Evolutionary conservation across 164 flowering plant species (phyloP), one percentile per base, ranked within the genome.

Genomic region (Nelumbo lutea): DNA sequence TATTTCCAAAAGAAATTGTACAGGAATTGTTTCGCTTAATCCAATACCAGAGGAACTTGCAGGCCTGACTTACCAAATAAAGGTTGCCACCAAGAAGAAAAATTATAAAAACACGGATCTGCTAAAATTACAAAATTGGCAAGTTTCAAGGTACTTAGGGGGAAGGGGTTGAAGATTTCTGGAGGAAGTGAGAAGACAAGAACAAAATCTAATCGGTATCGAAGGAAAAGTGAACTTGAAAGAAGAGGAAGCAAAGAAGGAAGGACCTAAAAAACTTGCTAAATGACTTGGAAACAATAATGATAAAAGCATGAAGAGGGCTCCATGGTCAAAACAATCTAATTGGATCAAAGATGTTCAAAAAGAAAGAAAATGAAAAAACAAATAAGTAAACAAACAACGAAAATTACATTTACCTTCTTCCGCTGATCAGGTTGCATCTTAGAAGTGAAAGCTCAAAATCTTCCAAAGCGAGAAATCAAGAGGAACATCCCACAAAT

Each of bases 381-480:
- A 65, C 50, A 43, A 27, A 27, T 27, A 27, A 27, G 27, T 27
- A 27, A 27, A 27, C 27, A 27, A 27, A 27, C 42, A 48, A 50
- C 45, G 10, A 27, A 1, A 53, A 2, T 6, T 5, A 62, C 27
- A 4, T 5, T 64, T 74, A 89, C 95, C 97, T 91, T 91, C 77
- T 75, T 85, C 47, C 91, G 79, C 77, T 87, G 94, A 85, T 88
- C 94, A 66, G 82, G 80, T 80, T 89, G 95, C 97, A 88, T 91
- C 81, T 82, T 80, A 61, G 62, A 75, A 59, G 73, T 48, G 67
- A 70, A 73, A 78, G 77, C 78, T 83, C 74, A 75, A 78, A 76
- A 67, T 8, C 50, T 66, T 61, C 57, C 75, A 42, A 45, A 70
- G 9, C 60, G 10, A 42, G 14, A 15, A 65, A 41, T 40, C 47